Evolutionary conservation across 257 asterid species (phyloP), one percentile per base, ranked within the genome.

Genomic region (Penstemon eatonii): DNA sequence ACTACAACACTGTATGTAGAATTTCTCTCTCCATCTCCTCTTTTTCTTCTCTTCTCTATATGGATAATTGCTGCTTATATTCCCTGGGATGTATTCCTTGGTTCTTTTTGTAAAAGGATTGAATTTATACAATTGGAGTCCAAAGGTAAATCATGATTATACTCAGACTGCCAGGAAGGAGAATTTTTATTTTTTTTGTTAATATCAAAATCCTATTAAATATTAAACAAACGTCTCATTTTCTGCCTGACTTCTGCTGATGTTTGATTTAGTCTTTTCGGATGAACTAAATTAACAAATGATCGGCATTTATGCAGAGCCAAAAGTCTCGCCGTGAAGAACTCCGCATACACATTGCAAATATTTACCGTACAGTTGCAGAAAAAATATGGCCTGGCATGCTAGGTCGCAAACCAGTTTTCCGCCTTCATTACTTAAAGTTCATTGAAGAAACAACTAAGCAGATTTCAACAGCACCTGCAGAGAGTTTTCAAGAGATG

Each of bases 301-400:
- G 12, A 39, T 54, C 65, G 62, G 45, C 64, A 64, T 66, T 70
- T 8, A 15, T 79, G 81, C 90, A 94, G 99, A 91, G 86, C 82
- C 99, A 94, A 81, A 91, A 86, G 78, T 83, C 96, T 70, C 96
- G 99, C 40, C 96, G 97, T 49, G 99, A 94, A 81, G 99, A 94
- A 79, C 96, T 94, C 43, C 96, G 96, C 44, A 71, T 85, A 71
- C 96, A 94, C 71, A 82, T 86, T 65, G 88, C 97, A 64, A 91
- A 91, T 70, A 89, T 94, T 69, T 91, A 94, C 74, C 96, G 96
- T 64, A 81, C 91, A 56, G 95, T 91, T 69, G 89, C 99, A 59
- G 96, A 94, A 78, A 91, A 86, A 70, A 79, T 94, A 78, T 94
- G 99, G 99, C 99, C 99, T 57, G 96, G 99, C 69, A 89, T 89